Evolutionary conservation across 176 grass and related monocot species (phyloP), one percentile per base, ranked within the genome.

Genomic region (Rhipidocladum racemiflorum): DNA sequence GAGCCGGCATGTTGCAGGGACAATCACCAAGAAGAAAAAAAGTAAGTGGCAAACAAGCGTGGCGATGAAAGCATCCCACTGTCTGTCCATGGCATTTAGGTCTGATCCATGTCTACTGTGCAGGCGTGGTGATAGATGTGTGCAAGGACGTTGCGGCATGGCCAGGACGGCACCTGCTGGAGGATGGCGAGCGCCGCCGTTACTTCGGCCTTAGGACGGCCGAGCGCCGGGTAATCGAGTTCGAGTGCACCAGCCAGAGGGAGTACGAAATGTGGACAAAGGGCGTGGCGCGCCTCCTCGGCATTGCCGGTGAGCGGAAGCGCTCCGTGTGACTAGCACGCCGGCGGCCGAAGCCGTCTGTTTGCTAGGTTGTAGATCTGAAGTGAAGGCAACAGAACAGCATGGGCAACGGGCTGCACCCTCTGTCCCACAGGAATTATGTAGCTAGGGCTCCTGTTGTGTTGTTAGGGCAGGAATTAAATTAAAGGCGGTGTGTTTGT

Each of bases 21-120:
- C 96, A 5, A 93, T 99, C 66, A 99, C 91, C 56, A 99, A 99
- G 84, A 99, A 99, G 89, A 99, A 99, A 68, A 99, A 99, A 82
- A 88, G 93, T 91, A 84, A 88, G 86, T 67, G 13, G 6, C 49
- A 15, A 6, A 4, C 73, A 46, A 62, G 25, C 63, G 42, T 30
- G 18, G 21, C 62, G 17, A 4, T 2, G 25, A 28, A 27, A 53
- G 17, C 16, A 43, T 29, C 23, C 48, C 8, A 18, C 5, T 8
- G 24, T 13, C 2, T 34, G 5, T 71, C 39, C 27, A 49, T 72
- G 54, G 54, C 67, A 18, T 53, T 48, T 65, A 45, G 38, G 27
- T 42, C 14, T 43, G 35, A 75, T 74, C 21, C 59, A 7, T 65
- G 13, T 57, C 21, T 16, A 32, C n/a, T 29, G 18, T 89, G 51